Percentiles rank a stretch among this genome's conserved stretches.
Conservation (phyloP, 306 rosid species). For the Sicyos edulis region DNA sequence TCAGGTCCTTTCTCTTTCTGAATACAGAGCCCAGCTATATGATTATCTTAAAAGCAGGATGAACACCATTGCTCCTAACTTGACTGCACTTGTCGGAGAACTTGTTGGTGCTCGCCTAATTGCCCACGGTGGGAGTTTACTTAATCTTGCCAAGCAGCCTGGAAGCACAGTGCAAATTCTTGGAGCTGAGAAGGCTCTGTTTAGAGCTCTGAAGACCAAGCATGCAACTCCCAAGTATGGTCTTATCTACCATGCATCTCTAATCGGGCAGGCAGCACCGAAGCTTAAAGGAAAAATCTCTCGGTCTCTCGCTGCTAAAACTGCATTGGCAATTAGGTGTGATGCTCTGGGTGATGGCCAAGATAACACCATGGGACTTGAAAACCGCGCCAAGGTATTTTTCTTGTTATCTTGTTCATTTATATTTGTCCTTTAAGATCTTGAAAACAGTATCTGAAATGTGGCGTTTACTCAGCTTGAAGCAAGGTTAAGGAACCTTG, state of each 20-base stretch:
- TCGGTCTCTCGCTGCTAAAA: constrained; percentile 81
- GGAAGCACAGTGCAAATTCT: constrained; percentile 93
- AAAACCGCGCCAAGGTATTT: constrained; percentile 67
- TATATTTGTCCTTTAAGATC: not conserved
- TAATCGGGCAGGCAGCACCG: constrained; percentile 91
- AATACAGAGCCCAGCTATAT: constrained; percentile 76
- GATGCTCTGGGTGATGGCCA: constrained; percentile 79
- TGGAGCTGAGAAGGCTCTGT: constrained; percentile 95
- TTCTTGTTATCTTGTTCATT: not conserved
- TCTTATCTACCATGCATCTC: constrained; percentile 88
- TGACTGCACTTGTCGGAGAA: constrained; percentile 91
- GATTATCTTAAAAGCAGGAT: constrained; percentile 85
- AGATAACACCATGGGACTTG: constrained; percentile 84
- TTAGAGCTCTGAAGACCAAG: constrained; percentile 85
- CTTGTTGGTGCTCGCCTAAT: constrained; percentile 98
- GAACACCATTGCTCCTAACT: constrained; percentile 90
- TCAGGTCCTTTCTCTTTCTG: constrained; percentile 82
- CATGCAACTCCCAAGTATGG: constrained; percentile 95
- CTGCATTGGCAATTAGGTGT: constrained; percentile 70
- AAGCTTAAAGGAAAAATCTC: constrained; percentile 85
- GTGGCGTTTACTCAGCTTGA: constrained; percentile 46
- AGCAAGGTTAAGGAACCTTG: constrained; percentile 74
- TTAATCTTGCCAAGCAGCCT: constrained; percentile 96
- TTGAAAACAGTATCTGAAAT: not conserved
- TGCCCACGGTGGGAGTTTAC: constrained; percentile 85